Evolutionary conservation across 768 basidiomycete genomes (phyloP), one percentile per base, ranked within the genome.

Genomic region (Leccinum sublutescens): DNA sequence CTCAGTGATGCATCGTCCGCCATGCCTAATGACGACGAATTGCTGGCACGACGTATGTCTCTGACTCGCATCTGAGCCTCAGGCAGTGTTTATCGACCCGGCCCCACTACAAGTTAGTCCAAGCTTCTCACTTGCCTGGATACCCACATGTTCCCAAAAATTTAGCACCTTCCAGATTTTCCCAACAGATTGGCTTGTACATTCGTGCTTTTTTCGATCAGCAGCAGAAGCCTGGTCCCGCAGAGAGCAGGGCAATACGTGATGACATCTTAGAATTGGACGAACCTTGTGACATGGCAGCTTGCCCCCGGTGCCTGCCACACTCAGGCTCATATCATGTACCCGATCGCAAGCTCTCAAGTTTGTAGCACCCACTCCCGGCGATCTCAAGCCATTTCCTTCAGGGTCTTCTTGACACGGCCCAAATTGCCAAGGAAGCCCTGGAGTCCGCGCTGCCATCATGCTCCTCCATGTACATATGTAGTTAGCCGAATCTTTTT

Each of bases 371-470:
- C 19, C 1, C 19, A 21, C 43, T 45, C 10, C 11, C 11, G 2
- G 19, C 43, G 19, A 19, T 45, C 40, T n/a, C n/a, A 19, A 40
- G 38, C 38, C 17, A 40, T 40, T n/a, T 40, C 38, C 17, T 40
- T 9, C 17, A 40, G 15, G 17, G 14, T 38, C 15, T 38, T 40
- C 17, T 36, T 36, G 36, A 29, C 29, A 29, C 62, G 52, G 62
- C 23, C 49, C 58, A 36, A 40, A 43, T 43, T 25, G 53, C 63
- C 36, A 55, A 47, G 38, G 45, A 25, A 19, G 29, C n/a, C n/a
- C n/a, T 43, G 2, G 38, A 40, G 38, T 8, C 27, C 9, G 27
- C 47, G 15, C 23, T 48, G 4, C 6, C 8, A 36, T 36, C 36
- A 36, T 15, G n/a, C n/a, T 43, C 40, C 9, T 36, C 19, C 36